Conservation (phyloP, 192 early-diverging fungal genomes). For the Podila epicladia region DNA sequence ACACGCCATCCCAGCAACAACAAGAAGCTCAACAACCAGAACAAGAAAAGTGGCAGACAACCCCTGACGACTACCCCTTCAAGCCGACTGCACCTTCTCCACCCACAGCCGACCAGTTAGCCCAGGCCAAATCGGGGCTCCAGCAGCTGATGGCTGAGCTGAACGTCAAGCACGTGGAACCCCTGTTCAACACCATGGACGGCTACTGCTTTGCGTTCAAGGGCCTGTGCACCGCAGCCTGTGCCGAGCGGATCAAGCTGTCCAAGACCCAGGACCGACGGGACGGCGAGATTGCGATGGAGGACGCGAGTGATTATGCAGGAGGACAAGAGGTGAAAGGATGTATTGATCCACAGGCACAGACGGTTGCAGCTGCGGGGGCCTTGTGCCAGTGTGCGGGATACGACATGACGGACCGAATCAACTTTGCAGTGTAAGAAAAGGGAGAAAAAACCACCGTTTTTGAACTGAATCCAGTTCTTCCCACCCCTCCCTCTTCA, state of each 20-base stretch:
- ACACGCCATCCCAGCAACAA: not conserved
- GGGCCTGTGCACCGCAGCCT: slow-evolving; percentile 11
- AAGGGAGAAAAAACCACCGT: not conserved
- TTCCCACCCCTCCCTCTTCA: too few species aligned
- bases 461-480: not conserved
- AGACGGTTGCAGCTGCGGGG: not conserved
- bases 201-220: slow-evolving; percentile 25
- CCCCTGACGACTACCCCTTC: not conserved
- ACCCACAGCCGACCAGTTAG: slow-evolving; percentile 1
- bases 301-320: not conserved
- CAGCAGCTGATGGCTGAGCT: slow-evolving; percentile 6
- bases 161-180: slow-evolving; percentile 18
- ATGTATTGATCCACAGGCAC: slow-evolving; percentile 1
- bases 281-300: not conserved
- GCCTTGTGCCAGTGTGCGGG: slow-evolving; percentile 15
- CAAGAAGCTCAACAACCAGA: not conserved
- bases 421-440: slow-evolving; percentile 34
- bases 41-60: not conserved
- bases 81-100: not conserved
- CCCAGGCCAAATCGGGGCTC: not conserved
- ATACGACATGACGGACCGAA: slow-evolving; percentile 19
- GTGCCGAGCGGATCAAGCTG: slow-evolving; percentile 9
- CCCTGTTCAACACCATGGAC: slow-evolving; percentile 17
- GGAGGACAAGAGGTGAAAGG: not conserved
- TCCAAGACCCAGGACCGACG: not conserved